Evolutionary conservation across 768 basidiomycete species (phyloP).

Genomic region (Suillus hirtellus): DNA sequence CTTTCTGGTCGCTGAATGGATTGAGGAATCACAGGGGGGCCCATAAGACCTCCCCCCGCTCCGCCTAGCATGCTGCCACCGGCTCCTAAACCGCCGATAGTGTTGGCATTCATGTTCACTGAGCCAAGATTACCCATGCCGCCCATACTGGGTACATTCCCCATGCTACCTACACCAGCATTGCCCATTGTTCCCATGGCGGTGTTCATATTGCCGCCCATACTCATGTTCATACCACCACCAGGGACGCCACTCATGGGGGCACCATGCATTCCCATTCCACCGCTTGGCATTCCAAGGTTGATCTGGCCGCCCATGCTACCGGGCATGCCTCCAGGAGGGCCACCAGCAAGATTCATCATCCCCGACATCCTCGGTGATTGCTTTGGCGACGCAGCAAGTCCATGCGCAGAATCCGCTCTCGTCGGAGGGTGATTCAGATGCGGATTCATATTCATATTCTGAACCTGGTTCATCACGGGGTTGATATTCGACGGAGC

Average conservation of each 20-base stretch:
- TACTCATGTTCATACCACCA: constrained; percentile 10
- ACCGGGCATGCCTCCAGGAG: constrained; percentile 14
- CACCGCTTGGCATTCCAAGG: constrained; percentile 16
- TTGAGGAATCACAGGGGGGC: constrained; percentile 38
- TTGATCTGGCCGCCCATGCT: constrained; percentile 8
- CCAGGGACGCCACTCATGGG: constrained; percentile 16
- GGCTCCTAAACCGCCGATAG: constrained; percentile 21
- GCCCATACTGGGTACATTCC: constrained; percentile 18
- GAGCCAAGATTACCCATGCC: constrained; percentile 21
- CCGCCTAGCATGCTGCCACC: constrained; percentile 29
- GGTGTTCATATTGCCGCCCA: constrained; percentile 13
- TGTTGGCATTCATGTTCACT: constrained; percentile 22
- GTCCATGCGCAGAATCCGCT: constrained; percentile 30
- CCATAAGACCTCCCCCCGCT: constrained; percentile 38
- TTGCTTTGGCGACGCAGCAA: constrained; percentile 28
- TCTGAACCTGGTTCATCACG: constrained; percentile 6
- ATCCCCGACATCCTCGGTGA: constrained; percentile 22
- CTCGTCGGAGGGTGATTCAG: constrained; percentile 32
- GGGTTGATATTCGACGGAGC: constrained; percentile 20
- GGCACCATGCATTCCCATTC: constrained; percentile 19
- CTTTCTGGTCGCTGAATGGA: constrained; percentile 24
- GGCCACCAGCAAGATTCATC: constrained; percentile 7
- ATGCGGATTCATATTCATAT: constrained; percentile 2
- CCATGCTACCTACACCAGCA: constrained; percentile 16
- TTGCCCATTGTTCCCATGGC: constrained; percentile 22